Percentiles rank a stretch among this genome's conserved stretches.
phyloP scores from a whole-genome alignment of 2,329 filamentous ascomycete genomes.

The Cladosporium sp. region DNA sequence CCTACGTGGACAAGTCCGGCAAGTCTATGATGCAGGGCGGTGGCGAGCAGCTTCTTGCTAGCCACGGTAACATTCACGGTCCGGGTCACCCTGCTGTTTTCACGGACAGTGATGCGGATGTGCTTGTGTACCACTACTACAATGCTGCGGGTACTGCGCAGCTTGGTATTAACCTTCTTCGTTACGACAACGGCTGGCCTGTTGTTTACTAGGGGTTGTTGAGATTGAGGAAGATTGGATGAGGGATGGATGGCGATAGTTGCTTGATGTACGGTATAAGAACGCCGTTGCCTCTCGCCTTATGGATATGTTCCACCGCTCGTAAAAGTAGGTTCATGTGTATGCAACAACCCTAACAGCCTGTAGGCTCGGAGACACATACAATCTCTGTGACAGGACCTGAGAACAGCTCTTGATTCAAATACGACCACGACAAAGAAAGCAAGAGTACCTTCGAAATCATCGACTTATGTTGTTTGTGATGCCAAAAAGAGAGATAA shows the following conservation, averaged over 20 bases:
- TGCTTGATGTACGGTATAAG: not conserved
- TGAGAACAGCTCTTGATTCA: not conserved
- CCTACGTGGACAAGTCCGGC: constrained; percentile 15
- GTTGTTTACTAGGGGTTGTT: constrained; percentile 4
- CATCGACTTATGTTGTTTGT: not conserved
- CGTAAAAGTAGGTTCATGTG: too few species aligned
- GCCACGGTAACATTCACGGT: constrained; percentile 62
- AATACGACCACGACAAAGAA: not conserved
- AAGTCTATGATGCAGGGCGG: constrained; percentile 48
- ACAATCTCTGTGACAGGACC: too few species aligned
- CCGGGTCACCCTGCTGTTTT: constrained; percentile 66
- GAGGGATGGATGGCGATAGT: not conserved
- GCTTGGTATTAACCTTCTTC: constrained; percentile 15
- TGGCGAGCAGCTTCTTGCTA: constrained; percentile 61
- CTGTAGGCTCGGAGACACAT: too few species aligned
- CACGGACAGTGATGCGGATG: constrained; percentile 41
- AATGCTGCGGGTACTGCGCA: constrained; percentile 17
- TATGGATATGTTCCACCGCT: not conserved
- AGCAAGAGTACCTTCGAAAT: not conserved
- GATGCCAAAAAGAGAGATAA: not conserved
- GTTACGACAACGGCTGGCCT: constrained; percentile 18
- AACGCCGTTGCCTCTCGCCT: not conserved
- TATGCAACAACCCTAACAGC: too few species aligned
- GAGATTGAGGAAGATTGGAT: not conserved
- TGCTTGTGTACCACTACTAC: constrained; percentile 19